Evolutionary conservation across 176 grass and related monocot species (phyloP), one percentile per base, ranked within the genome.

Genomic region (Aegilops sharonensis): DNA sequence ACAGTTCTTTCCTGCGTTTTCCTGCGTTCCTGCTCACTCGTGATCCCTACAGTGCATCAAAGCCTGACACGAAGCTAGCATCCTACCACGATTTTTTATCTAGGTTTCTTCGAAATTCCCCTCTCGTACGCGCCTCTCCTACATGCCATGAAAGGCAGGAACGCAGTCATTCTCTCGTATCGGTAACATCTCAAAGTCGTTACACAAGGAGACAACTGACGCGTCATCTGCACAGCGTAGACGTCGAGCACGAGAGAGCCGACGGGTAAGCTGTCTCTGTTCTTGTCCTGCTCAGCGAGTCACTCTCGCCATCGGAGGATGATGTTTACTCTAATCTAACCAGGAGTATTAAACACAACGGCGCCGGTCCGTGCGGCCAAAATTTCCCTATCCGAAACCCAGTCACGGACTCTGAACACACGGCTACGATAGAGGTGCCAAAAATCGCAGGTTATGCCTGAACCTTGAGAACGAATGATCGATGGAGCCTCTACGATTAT

Each of bases 231-330:
- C 14, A 43, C 4, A 20, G 23, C 63, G 78, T 50, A 34, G 8
- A 15, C 39, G 75, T 57, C 4, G 64, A 29, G 21, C 36, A 37
- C 31, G 68, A 68, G 68, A 75, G 27, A 48, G 37, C 62, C 8
- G 78, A 52, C n/a, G 52, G 78, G 39, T 77, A 77, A 90, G 63
- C 63, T 78, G 21, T 90, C 78, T n/a, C 17, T 54, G 37, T 37
- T 21, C 20, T 74, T 24, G 50, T 78, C 75, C 18, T 59, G 18
- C 15, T 30, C 42, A 75, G 29, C 42, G 13, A 18, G 72, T 75
- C 72, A 9, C 72, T 40, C 68, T 75, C 42, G 24, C 42, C 11
- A 60, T 2, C 75, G 17, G 14, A 35, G 5, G 48, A 34, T 77
- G 75, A 21, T 77, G 75, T 3, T 35, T 56, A 77, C 75, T 59